Percentiles rank a stretch among this genome's conserved stretches.
Conservation (phyloP, 441 rosid genomes). For the Erodium texanum region DNA sequence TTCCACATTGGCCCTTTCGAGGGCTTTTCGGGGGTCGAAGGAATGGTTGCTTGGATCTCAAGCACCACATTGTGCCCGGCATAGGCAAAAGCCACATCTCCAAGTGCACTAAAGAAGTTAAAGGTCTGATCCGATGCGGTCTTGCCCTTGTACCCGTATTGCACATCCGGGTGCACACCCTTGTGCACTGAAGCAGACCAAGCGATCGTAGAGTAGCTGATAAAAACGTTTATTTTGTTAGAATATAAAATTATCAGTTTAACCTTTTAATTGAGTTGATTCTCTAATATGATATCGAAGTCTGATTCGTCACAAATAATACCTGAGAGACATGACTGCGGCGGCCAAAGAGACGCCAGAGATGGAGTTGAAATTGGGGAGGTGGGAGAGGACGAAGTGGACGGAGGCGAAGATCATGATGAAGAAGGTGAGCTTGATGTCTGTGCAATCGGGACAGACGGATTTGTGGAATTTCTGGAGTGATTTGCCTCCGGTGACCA, state of each 20-base stretch:
- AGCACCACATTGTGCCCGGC: conserved; percentile 58
- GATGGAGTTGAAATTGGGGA: conserved; percentile 51
- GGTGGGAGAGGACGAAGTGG: conserved; percentile 48
- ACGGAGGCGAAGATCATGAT: conserved; percentile 60
- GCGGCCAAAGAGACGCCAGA: conserved; percentile 2
- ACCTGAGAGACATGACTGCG: too few relatives aligned
- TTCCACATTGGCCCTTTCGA: conserved; percentile 61
- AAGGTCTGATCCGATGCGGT: conserved; percentile 31
- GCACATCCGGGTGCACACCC: conserved; percentile 31
- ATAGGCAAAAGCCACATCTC: conserved; percentile 54
- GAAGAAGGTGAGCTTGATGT: conserved; percentile 32
- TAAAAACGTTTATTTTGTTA: conserved; percentile 31
- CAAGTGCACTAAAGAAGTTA: conserved; percentile 39
- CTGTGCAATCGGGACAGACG: conserved; percentile 20
- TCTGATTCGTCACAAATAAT: too few relatives aligned
- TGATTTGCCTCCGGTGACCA: conserved; percentile 60
- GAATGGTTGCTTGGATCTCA: conserved; percentile 64
- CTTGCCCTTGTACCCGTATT: conserved; percentile 31
- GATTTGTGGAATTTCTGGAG: conserved; percentile 40
- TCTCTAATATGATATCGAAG: conserved; percentile 11
- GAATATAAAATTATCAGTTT: conserved; percentile 14
- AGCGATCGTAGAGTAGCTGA: conserved; percentile 55
- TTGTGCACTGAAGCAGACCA: conserved; percentile 34
- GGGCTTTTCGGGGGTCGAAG: conserved; percentile 49
- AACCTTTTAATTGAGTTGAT: too few relatives aligned